Percentiles rank a stretch among this genome's conserved stretches.
Conservation (phyloP, 805 yeast species). For the Candida piceae region DNA sequence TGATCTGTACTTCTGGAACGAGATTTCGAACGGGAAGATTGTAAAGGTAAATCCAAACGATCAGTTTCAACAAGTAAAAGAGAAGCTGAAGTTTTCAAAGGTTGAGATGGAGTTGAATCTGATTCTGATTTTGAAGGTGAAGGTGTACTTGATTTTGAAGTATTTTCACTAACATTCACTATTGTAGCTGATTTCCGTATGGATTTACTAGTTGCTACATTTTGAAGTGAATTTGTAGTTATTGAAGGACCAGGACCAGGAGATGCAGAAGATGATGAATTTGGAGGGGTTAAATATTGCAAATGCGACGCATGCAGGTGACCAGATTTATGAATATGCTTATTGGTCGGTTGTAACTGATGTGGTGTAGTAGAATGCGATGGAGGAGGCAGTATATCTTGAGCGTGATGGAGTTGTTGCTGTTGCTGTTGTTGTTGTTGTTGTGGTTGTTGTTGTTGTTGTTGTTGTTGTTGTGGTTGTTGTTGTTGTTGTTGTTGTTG, state of each 20-base stretch:
- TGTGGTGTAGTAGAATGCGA: no score
- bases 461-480: no score
- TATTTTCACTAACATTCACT: neutral
- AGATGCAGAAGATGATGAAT: constrained; percentile 17
- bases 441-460: no score
- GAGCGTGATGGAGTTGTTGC: neutral
- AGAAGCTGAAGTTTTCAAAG: constrained; percentile 5
- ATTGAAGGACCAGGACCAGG: constrained; percentile 2
- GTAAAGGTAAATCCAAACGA: constrained; percentile 29
- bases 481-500: no score
- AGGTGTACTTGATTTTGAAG: constrained; percentile 4
- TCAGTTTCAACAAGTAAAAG: constrained; percentile 21
- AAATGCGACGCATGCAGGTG: constrained; percentile 8
- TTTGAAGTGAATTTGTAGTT: constrained; percentile 1
- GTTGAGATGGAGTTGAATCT: constrained; percentile 8
- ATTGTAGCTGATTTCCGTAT: neutral
- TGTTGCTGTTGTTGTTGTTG: no score
- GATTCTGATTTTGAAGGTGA: constrained; percentile 12
- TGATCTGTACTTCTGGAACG: constrained; percentile 27
- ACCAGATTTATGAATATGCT: constrained; percentile 2
- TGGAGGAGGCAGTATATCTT: no score
- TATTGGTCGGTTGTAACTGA: neutral
- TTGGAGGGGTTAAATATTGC: constrained; percentile 20
- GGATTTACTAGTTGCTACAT: constrained; percentile 2
- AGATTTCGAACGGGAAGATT: constrained; percentile 31